Base-by-base conservation (phyloP, 2,329 filamentous ascomycete species). In the Trichophaea hybrida region DNA sequence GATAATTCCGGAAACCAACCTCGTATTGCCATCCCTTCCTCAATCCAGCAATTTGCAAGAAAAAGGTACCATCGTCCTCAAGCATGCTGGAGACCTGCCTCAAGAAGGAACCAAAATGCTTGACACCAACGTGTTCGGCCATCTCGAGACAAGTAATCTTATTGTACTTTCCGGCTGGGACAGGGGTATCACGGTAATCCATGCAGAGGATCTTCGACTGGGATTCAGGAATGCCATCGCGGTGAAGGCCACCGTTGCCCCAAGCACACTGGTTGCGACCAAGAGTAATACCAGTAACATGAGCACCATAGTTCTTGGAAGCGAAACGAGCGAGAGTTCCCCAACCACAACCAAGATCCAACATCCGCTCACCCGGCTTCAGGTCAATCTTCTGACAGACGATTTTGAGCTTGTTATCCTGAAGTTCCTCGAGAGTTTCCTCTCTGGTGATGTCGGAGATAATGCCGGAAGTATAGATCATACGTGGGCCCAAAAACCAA, bases 121-220 rank as follows among this genome's bases (percentile, higher is more conserved):
- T 86, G 62, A 97, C 86, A 76, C 93, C 93, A 68, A 97, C 93
- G 76, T 98, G 93, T 78, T 97, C 93, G 58, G 88, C 90, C 93
- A 97, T 97, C 75, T 98, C 93, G 58, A 97, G 82, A 74, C 88
- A 94, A 68, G 90, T 95, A 71, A 97, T 96, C 77, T 95, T 94
- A 75, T 94, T 82, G 78, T 91, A 97, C 61, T 80, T 78, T 65
- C 84, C 85, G 68, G 85, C 75, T 17, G 87, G 84, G 17, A 86
- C 80, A 33, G 88, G 87, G 66, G 93, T 90, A 71, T 97, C 93
- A 70, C 93, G 88, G 78, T 97, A 98, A 74, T 97, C 93, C 81
- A 89, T 87, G 80, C 93, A 97, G 65, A 95, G 77, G 71, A 97
- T 90, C 67, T 82, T 85, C 76, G 86, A 93, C 77, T 98, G 93